A percentile compares a stretch with the other conserved stretches of the same genome.
Conservation (phyloP, 148 eudicot genomes). For the Dianthus caryophyllus region DNA sequence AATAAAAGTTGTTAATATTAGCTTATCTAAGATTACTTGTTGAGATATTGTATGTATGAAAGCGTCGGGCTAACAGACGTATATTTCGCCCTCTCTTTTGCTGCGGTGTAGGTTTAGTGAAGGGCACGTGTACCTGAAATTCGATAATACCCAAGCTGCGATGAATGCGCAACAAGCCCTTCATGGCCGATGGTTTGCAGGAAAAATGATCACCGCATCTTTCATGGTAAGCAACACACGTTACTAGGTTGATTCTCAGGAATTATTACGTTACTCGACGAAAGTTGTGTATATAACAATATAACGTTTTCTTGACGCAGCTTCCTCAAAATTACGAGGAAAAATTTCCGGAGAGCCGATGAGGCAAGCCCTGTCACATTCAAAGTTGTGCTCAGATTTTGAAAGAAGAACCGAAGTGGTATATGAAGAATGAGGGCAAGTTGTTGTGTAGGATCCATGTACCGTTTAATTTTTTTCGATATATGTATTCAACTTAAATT, state of each 20-base stretch:
- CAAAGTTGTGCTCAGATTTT: background rate
- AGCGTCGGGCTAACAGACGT: background rate
- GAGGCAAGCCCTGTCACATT: background rate
- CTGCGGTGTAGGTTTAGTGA: slow-evolving; percentile 46
- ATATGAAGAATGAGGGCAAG: background rate
- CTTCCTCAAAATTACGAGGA: slow-evolving; percentile 53
- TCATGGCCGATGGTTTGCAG: slow-evolving; percentile 96
- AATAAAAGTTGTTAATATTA: background rate
- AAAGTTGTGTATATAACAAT: background rate
- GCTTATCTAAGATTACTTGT: too few relatives aligned
- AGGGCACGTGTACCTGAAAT: slow-evolving; percentile 76
- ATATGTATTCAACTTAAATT: too few relatives aligned
- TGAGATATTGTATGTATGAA: too few relatives aligned
- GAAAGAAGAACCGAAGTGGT: slow-evolving; percentile 1
- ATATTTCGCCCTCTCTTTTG: slow-evolving; percentile 1
- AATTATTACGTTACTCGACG: background rate
- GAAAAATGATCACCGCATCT: slow-evolving; percentile 83
- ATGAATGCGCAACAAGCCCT: slow-evolving; percentile 66
- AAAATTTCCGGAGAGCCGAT: slow-evolving; percentile 64
- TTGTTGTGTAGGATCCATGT: background rate
- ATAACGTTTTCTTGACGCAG: slow-evolving; percentile 32
- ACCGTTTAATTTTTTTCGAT: background rate
- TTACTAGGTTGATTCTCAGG: background rate
- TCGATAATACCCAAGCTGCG: slow-evolving; percentile 57
- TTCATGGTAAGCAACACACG: slow-evolving; percentile 46